Conservation (phyloP, 2,329 filamentous ascomycete species). For the Apiospora hydei region DNA sequence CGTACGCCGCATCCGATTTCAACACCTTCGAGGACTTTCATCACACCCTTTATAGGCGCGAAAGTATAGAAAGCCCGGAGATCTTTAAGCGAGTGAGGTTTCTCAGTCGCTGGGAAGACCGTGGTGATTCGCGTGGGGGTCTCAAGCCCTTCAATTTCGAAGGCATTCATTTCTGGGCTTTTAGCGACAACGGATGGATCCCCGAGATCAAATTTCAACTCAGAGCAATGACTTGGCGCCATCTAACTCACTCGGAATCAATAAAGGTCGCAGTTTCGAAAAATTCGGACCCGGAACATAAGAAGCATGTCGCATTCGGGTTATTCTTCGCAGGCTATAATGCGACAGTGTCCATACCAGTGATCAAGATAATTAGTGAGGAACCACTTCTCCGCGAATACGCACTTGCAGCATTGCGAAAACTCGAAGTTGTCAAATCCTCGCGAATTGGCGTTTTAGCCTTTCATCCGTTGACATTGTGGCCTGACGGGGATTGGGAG, state of each 20-base stretch:
- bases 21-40: not conserved
- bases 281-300: no score
- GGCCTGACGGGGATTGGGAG: no score
- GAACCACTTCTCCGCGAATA: not conserved
- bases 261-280: no score
- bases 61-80: not conserved
- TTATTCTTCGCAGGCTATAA: not conserved
- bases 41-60: not conserved
- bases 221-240: rapidly evolving
- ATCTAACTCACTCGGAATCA: not conserved
- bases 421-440: not conserved
- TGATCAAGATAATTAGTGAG: not conserved
- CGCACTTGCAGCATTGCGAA: rapidly evolving
- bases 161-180: not conserved
- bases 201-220: not conserved
- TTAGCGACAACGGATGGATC: not conserved
- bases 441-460: not conserved
- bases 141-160: rapidly evolving
- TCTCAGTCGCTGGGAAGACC: not conserved
- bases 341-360: not conserved
- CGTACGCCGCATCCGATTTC: no score
- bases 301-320: rapidly evolving
- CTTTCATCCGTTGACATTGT: no score
- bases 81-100: not conserved
- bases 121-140: not conserved